Evolutionary conservation across 169 alveolate species (phyloP), one percentile per base, ranked within the genome.

Genomic region (Plasmodium billcollinsi): DNA sequence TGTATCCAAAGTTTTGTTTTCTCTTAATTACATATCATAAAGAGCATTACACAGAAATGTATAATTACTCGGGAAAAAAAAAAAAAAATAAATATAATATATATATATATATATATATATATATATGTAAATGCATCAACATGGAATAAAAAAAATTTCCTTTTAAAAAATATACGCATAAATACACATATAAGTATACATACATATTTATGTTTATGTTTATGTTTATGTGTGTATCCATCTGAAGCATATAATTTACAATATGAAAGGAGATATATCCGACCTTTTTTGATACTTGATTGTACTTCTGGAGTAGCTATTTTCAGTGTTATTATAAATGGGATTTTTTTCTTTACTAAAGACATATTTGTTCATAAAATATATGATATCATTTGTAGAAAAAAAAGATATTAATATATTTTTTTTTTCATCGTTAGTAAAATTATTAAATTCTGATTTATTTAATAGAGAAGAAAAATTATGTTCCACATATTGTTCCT

Each of bases 341-440:
- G 90, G 43, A 18, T 26, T 4, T 49, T 73, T 67, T 47, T 80
- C 90, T 72, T 80, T 66, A 80, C 67, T 33, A 73, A 80, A 80
- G 43, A 80, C 62, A 15, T 52, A 29, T 39, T 69, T 80, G 49
- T 67, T 80, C 73, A 80, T 61, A 56, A 67, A 56, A n/a, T 80
- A 61, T 26, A 80, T 80, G 29, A 80, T 33, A 56, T 66, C 90
- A 50, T 52, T 80, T 21, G 90, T 69, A 45, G 90, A 61, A 72
- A 80, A 80, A 69, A 80, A 80, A 45, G 90, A 52, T 47, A 80
- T 66, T 58, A 80, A 43, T 56, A 80, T 39, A 50, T 80, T 80
- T 54, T 80, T 80, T 72, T 80, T 80, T 21, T 80, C 90, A 26
- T 80, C 90, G 29, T 80, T 80, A 33, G 90, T 80, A 80, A 80